Evolutionary conservation across 345 rosid species (phyloP).

Genomic region (Brassica carinata): DNA sequence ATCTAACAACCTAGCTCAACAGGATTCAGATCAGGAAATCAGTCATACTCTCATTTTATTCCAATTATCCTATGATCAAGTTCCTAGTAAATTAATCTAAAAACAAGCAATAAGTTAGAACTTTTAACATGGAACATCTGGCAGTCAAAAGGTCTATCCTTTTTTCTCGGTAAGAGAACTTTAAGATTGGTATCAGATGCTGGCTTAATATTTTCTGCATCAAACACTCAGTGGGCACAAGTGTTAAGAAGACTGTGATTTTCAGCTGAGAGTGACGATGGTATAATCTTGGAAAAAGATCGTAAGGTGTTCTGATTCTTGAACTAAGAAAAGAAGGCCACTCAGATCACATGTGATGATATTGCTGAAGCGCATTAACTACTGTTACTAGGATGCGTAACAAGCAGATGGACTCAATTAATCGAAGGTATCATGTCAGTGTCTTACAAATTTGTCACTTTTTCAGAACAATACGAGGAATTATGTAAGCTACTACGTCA

Average conservation of each 20-base stretch:
- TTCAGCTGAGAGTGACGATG: conserved; percentile 40
- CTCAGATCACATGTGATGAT: conserved; percentile 12
- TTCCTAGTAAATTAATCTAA: too few species aligned
- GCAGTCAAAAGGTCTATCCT: conserved; percentile 58
- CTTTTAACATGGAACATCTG: conserved; percentile 54
- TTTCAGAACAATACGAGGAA: conserved; percentile 60
- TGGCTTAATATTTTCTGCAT: conserved; percentile 68
- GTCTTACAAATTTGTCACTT: conserved; percentile 51
- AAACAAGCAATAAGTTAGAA: too few species aligned
- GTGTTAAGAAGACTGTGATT: conserved; percentile 49
- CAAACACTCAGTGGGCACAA: conserved; percentile 60
- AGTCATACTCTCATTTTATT: too few species aligned
- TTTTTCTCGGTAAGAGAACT: conserved; percentile 69
- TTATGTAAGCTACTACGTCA: conserved; percentile 51
- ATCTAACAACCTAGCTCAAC: too few species aligned
- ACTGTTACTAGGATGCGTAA: conserved; percentile 65
- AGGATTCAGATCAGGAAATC: too few species aligned
- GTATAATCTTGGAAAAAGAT: conserved; percentile 48
- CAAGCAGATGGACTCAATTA: conserved; percentile 57
- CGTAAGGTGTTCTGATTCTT: conserved; percentile 47
- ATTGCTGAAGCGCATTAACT: conserved; percentile 60
- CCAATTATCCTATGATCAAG: too few species aligned
- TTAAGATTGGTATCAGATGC: conserved; percentile 72
- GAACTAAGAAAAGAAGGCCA: conserved; percentile 8
- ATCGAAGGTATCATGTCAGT: conserved; percentile 59